A percentile compares a stretch with the other conserved stretches of the same genome.
Conservation (phyloP, 164 flowering plant species). For the Taxillus chinensis region DNA sequence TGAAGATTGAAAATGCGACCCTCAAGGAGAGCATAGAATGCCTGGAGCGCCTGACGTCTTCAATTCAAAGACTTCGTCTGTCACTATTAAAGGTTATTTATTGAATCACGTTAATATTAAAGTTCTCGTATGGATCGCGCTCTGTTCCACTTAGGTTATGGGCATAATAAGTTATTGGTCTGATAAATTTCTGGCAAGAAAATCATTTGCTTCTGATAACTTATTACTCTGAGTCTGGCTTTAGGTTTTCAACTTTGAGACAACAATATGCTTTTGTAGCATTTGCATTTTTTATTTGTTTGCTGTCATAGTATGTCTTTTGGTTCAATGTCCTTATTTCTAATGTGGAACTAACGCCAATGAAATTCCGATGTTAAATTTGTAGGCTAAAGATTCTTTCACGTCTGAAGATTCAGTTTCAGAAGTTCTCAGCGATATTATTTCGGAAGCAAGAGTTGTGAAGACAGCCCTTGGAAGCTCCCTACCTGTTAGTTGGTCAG, state of each 20-base stretch:
- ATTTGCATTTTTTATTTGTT: neutral
- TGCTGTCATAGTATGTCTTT: neutral
- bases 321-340: neutral
- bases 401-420: slow-evolving; percentile 11
- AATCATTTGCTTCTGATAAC: neutral
- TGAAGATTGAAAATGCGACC: slow-evolving; percentile 84
- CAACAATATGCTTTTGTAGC: neutral
- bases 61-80: slow-evolving; percentile 62
- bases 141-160: neutral
- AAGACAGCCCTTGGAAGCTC: slow-evolving; percentile 86
- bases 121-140: too few relatives aligned
- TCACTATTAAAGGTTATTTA: slow-evolving; percentile 57
- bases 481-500: slow-evolving; percentile 88
- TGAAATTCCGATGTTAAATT: too few relatives aligned
- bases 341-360: neutral
- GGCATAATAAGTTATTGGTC: neutral
- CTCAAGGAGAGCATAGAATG: slow-evolving; percentile 77
- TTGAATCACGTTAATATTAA: neutral
- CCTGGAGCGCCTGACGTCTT: slow-evolving; percentile 64
- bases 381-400: slow-evolving; percentile 46
- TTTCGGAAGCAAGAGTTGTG: slow-evolving; percentile 58
- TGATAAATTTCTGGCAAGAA: neutral
- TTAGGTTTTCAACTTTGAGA: neutral
- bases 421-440: slow-evolving; percentile 39
- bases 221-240: neutral